Evolutionary conservation across 345 rosid genomes (phyloP).

Genomic region (Salix brachista): DNA sequence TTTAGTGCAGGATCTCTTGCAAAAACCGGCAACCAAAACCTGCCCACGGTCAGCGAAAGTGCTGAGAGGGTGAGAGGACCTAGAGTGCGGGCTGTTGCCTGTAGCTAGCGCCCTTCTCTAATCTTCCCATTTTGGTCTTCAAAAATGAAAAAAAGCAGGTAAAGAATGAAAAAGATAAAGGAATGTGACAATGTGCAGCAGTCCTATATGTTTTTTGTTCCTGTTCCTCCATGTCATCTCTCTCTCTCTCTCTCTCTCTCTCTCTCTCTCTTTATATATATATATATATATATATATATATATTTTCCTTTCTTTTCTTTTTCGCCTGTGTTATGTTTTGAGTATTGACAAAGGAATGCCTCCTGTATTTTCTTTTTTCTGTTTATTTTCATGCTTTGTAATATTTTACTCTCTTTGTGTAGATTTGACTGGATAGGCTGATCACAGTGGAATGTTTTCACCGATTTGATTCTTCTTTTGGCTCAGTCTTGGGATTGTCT

Average conservation of each 20-base stretch:
- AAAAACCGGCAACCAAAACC: slow-evolving; percentile 28
- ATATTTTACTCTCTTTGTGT: background rate
- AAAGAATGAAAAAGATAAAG: slow-evolving; percentile 35
- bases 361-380: background rate
- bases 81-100: background rate
- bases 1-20: background rate
- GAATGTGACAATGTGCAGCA: slow-evolving; percentile 14
- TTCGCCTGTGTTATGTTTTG: background rate
- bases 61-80: slow-evolving; percentile 7
- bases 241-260: background rate
- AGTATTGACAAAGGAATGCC: slow-evolving; percentile 8
- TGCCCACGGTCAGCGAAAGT: slow-evolving; percentile 30
- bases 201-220: slow-evolving; percentile 11
- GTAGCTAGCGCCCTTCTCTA: background rate
- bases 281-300: too few species aligned
- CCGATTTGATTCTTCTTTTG: slow-evolving; percentile 9
- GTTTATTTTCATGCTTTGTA: background rate
- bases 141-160: slow-evolving; percentile 23
- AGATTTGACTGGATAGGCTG: too few species aligned
- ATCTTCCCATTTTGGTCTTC: slow-evolving; percentile 24
- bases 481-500: slow-evolving; percentile 20
- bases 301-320: slow-evolving; percentile 20
- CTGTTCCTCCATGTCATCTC: background rate
- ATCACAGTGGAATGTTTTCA: slow-evolving; percentile 2
- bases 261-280: background rate